Percentiles rank a stretch among this genome's conserved stretches.
Conservation (phyloP, 1,139 yeast species). For the Debaryomyces singareniensis region DNA sequence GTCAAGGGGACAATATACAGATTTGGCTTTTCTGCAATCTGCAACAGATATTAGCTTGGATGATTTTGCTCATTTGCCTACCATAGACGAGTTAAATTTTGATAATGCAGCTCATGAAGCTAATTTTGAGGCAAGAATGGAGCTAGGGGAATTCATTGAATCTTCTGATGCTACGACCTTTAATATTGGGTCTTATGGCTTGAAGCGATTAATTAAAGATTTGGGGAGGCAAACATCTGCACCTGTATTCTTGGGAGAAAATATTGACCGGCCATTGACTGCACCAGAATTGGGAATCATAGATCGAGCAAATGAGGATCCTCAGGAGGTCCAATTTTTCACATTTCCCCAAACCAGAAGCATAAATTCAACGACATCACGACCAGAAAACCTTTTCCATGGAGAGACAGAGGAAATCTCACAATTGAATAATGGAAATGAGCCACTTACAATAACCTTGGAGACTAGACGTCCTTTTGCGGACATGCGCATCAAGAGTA, state of each 20-base stretch:
- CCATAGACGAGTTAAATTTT: slow-evolving; percentile 23
- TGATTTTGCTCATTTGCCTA: slow-evolving; percentile 21
- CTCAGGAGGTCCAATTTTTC: too few species aligned
- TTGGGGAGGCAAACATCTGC: slow-evolving; percentile 22
- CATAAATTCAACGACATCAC: too few species aligned
- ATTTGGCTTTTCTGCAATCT: slow-evolving; percentile 9
- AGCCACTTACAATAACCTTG: too few species aligned
- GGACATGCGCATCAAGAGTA: neutral
- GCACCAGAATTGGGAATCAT: slow-evolving; percentile 9
- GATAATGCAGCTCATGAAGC: slow-evolving; percentile 6
- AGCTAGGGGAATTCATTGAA: slow-evolving; percentile 4
- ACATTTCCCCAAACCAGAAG: too few species aligned
- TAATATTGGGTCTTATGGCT: slow-evolving; percentile 27
- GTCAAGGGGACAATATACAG: slow-evolving; percentile 16
- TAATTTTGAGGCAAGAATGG: slow-evolving; percentile 3
- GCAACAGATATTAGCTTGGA: slow-evolving; percentile 14
- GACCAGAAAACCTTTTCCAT: too few species aligned
- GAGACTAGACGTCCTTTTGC: too few species aligned
- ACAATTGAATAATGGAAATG: too few species aligned
- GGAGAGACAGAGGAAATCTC: too few species aligned
- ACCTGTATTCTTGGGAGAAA: slow-evolving; percentile 5
- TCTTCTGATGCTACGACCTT: slow-evolving; percentile 7
- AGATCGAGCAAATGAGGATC: too few species aligned
- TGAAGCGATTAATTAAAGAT: slow-evolving; percentile 27
- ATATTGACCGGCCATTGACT: slow-evolving; percentile 12